phyloP scores from a whole-genome alignment of 441 rosid species.

The Hura crepitans region DNA sequence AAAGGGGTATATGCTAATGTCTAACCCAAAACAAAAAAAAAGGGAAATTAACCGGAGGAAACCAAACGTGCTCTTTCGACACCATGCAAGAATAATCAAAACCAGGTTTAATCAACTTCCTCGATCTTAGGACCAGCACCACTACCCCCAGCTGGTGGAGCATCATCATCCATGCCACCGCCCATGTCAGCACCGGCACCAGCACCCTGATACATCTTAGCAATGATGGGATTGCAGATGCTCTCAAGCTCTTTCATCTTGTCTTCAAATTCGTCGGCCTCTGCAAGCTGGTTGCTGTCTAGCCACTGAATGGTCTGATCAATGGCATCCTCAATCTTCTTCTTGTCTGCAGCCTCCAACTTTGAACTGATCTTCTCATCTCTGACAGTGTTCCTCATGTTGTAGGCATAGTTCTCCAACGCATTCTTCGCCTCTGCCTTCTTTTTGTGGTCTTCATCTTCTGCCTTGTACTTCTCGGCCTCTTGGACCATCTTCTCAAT shows the following conservation, averaged over 20 bases:
- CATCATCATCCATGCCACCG: slow-evolving; percentile 42
- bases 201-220: slow-evolving; percentile 62
- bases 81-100: too few relatives aligned
- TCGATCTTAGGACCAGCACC: slow-evolving; percentile 54
- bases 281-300: slow-evolving; percentile 56
- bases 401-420: slow-evolving; percentile 39
- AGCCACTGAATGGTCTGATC: slow-evolving; percentile 53
- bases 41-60: too few relatives aligned
- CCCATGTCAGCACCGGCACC: slow-evolving; percentile 45
- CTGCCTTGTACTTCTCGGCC: slow-evolving; percentile 66
- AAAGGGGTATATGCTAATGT: too few relatives aligned
- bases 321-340: slow-evolving; percentile 54
- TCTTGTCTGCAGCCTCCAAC: slow-evolving; percentile 45
- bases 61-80: too few relatives aligned
- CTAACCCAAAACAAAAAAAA: too few relatives aligned
- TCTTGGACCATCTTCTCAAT: slow-evolving; percentile 67
- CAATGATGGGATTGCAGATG: slow-evolving; percentile 59
- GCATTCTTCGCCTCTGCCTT: slow-evolving; percentile 65
- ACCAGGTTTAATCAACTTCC: background rate
- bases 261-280: slow-evolving; percentile 63
- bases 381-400: slow-evolving; percentile 41
- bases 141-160: slow-evolving; percentile 31
- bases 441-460: slow-evolving; percentile 63
- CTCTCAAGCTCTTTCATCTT: slow-evolving; percentile 65
- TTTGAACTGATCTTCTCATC: slow-evolving; percentile 57